Base-by-base conservation (phyloP, 805 yeast species). In the Candida vaughaniae region DNA sequence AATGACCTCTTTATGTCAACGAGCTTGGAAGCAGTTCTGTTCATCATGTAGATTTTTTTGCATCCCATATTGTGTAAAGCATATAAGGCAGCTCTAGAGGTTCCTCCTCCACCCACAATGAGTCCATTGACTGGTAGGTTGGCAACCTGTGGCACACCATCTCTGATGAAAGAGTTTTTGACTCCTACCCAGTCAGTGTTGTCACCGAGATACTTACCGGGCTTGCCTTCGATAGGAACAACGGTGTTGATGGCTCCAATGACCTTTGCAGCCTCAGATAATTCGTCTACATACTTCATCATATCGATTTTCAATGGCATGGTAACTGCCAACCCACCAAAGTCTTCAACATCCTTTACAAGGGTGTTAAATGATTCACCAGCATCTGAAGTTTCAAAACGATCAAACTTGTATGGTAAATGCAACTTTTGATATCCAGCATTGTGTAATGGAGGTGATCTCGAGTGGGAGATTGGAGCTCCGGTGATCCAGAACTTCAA, bases 141-240 rank as follows among this genome's bases (percentile, higher is more conserved):
- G 16, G 55, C 58, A 39, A 55, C 52, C 27, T 62, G 61, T 27
- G 81, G 77, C 28, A 79, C 80, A 26, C 95, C 95, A 40, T 72
- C 70, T 42, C 73, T 62, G 14, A 64, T 55, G 48, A 89, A 78
- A 2, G 96, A 77, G 43, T 82, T 75, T 31, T 68, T 69, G 48
- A 93, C 85, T 8, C 99, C 99, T 32, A 79, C 64, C 95, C 96
- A 93, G 59, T 93, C 99, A 29, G 99, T 93, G 66, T 93, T 93
- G 51, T 86, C 91, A 46, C 97, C 99, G 34, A 60, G 60, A 39
- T 82, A 75, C 33, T 60, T 58, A 5, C 72, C 80, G 19, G 46
- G 42, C 16, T 51, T 36, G 11, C 51, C 56, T 17, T 42, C 51
- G 16, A 64, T 36, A 9, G 66, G 85, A 25, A 73, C 71, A 33